These are phyloP conservation scores for Dendrocalamus latiflorus DNA, from an alignment of 202 grass and related monocot species.

Conservation along the genomic window DNA sequence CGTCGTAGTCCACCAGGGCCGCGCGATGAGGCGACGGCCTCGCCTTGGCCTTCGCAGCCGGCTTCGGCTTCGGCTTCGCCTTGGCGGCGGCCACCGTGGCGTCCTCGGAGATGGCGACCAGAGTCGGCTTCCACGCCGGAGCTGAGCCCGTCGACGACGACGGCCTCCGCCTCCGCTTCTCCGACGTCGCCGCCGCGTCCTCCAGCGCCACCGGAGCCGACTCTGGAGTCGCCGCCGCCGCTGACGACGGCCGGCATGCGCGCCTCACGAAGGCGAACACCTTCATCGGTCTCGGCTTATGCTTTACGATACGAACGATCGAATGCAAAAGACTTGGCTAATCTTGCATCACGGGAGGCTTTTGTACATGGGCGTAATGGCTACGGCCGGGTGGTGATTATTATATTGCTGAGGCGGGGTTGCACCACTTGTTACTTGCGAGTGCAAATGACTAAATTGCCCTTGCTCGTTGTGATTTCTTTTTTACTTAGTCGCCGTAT, in stretches of 20 bases:
- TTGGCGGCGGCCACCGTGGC: conserved; percentile 14
- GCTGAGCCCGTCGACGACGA: neutral
- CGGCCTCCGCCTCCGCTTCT: conserved; percentile 45
- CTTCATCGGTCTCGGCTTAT: too few species aligned
- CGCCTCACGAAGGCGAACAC: conserved; percentile 49
- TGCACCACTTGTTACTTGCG: conserved; percentile 3
- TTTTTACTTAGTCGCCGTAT: too few species aligned
- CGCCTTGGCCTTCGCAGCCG: too few species aligned
- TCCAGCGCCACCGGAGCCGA: neutral
- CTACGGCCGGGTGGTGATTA: neutral
- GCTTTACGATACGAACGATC: neutral
- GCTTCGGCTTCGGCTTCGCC: conserved; percentile 11
- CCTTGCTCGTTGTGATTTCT: too few species aligned
- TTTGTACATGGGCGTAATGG: neutral
- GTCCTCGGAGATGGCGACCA: conserved; percentile 71
- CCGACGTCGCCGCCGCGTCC: neutral
- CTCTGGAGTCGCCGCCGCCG: neutral
- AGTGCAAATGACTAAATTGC: conserved; percentile 4
- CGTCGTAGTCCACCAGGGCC: conserved; percentile 33
- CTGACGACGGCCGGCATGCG: neutral
- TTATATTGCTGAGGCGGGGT: neutral
- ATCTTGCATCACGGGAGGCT: conserved; percentile 22
- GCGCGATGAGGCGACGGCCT: conserved; percentile 7
- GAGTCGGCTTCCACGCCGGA: conserved; percentile 70
- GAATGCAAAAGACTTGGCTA: neutral